These are phyloP conservation scores for Schizothecium vesticola DNA, from an alignment of 495 filamentous ascomycete species.

Conservation along the genomic window DNA sequence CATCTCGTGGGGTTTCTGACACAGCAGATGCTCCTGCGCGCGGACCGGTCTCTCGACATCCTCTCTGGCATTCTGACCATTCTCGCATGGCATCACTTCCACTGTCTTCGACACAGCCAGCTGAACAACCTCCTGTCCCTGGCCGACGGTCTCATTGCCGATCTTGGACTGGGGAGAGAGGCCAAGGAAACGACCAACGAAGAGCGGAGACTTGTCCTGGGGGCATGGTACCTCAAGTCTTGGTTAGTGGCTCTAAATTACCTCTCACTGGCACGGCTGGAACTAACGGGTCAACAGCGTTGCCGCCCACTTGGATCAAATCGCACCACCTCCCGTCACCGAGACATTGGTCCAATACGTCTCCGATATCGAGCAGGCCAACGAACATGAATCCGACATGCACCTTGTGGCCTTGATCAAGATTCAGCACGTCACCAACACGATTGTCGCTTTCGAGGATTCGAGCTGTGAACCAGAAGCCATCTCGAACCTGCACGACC, in stretches of 20 bases:
- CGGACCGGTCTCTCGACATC: conserved; percentile 44
- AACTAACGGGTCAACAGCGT: conserved; percentile 13
- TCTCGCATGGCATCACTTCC: conserved; percentile 43
- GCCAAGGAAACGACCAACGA: conserved; percentile 22
- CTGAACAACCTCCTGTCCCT: conserved; percentile 42
- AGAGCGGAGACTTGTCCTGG: conserved; percentile 32
- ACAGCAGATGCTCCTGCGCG: conserved; percentile 41
- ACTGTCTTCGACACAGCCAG: conserved; percentile 37
- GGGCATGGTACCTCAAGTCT: conserved; percentile 39
- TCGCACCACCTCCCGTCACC: conserved; percentile 31
- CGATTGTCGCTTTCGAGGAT: conserved; percentile 28
- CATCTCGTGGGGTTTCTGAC: conserved; percentile 36
- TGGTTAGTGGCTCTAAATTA: conserved; percentile 22
- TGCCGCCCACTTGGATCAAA: conserved; percentile 25
- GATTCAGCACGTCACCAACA: conserved; percentile 36
- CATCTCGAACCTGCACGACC: conserved; percentile 5
- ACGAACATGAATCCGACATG: conserved; percentile 30
- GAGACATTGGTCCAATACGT: conserved; percentile 34
- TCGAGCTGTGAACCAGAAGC: conserved; percentile 12
- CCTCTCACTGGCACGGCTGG: not conserved
- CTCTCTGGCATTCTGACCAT: conserved; percentile 45
- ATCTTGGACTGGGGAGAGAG: conserved; percentile 37
- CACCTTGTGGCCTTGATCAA: conserved; percentile 31
- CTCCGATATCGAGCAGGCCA: conserved; percentile 25
- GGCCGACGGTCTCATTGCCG: conserved; percentile 40